Base-by-base conservation (phyloP, 768 basidiomycete species). In the Coprinopsis sp. region DNA sequence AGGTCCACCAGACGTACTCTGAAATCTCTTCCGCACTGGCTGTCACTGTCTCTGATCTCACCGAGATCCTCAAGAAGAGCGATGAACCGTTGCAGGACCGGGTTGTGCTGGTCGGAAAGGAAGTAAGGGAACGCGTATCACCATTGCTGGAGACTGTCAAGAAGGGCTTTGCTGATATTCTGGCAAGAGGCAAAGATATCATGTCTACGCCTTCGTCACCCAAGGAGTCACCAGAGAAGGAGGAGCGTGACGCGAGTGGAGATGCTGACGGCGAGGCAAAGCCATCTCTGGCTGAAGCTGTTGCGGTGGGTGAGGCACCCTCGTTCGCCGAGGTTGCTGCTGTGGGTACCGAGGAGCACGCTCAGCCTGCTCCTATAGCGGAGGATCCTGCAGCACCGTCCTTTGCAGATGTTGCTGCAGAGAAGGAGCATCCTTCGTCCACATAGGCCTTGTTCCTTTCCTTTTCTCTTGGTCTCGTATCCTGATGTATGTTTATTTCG, bases 1-100 rank as follows among this genome's bases (percentile, higher is more conserved):
- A 80, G 16, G 67, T 87, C 51, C 77, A 83, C 39, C 72, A 81
- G 23, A 70, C 76, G 11, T 82, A 79, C 49, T 64, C 71, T 11
- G 79, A 81, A 24, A 59, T 87, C 33, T 68, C 69, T 1, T 58
- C 60, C 37, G 63, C 66, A 18, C 62, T 79, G 13, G 60, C 73
- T 24, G 65, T 68, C 33, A 71, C 79, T 2, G 71, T 78, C 47
- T 58, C 68, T 14, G 79, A 87, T 31, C 64, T 89, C 25, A 70
- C 71, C 21, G 50, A 58, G 22, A 81, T 84, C 51, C 56, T 84
- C 39, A 70, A 68, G 14, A 62, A 66, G 28, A 74, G 79, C 46
- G 74, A 84, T 43, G 56, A 81, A 14, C 71, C 84, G 0, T 50
- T 86, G 3, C 71, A 75, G 34, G 85, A 86, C 47, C 88, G 86